Evolutionary conservation across 1,139 yeast genomes (phyloP).

Genomic region (Yamadazyma aaseri): DNA sequence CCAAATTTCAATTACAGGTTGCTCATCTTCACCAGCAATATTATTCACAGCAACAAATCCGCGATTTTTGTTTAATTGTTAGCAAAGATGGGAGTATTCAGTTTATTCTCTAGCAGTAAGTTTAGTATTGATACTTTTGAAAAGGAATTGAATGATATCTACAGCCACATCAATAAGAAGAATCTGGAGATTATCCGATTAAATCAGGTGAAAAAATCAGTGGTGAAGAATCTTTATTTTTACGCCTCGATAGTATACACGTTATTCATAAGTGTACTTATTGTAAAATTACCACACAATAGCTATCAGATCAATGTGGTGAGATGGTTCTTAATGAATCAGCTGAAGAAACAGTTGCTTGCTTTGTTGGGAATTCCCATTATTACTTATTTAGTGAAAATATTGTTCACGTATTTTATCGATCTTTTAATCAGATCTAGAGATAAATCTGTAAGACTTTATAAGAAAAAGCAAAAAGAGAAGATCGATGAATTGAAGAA

Average conservation of each 20-base stretch:
- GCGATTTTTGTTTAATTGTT: too few relatives aligned
- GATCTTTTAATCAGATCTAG: slow-evolving; percentile 23
- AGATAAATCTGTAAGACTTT: slow-evolving; percentile 18
- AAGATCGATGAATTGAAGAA: slow-evolving; percentile 76
- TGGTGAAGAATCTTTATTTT: slow-evolving; percentile 17
- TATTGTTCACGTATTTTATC: slow-evolving; percentile 23
- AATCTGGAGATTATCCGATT: slow-evolving; percentile 20
- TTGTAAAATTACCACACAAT: slow-evolving; percentile 22
- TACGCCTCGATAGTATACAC: slow-evolving; percentile 35
- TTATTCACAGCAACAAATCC: too few relatives aligned
- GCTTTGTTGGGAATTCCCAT: slow-evolving; percentile 31
- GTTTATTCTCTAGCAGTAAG: slow-evolving; percentile 32
- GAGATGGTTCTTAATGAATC: slow-evolving; percentile 26
- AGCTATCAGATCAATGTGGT: slow-evolving; percentile 19
- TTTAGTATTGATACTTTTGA: slow-evolving; percentile 55
- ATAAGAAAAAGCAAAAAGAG: slow-evolving; percentile 52
- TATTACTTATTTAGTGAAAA: slow-evolving; percentile 19
- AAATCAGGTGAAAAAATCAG: slow-evolving; percentile 11
- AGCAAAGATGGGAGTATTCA: slow-evolving; percentile 26
- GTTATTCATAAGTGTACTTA: slow-evolving; percentile 25
- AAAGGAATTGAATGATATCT: slow-evolving; percentile 44
- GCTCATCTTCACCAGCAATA: too few relatives aligned
- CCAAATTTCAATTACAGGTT: too few relatives aligned
- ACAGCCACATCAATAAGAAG: slow-evolving; percentile 29
- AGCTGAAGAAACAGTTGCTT: slow-evolving; percentile 19